These are phyloP conservation scores for Boletus semigastroideus DNA, from an alignment of 1,284 basidiomycete genomes.

Conservation along the genomic window DNA sequence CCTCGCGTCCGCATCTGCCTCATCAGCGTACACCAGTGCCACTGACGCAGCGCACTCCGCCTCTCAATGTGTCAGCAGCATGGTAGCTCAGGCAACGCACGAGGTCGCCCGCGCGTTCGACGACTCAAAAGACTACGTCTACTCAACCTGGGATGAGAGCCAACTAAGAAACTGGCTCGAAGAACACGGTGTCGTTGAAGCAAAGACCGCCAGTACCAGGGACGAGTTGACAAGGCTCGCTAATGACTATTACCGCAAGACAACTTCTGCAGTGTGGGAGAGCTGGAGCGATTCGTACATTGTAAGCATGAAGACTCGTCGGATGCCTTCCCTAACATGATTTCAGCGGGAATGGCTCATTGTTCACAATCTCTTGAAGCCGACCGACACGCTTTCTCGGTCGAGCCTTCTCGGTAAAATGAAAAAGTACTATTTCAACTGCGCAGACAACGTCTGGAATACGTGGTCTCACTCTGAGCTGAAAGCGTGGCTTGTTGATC, in stretches of 20 bases:
- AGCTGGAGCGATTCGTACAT: constrained; percentile 86
- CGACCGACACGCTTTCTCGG: constrained; percentile 37
- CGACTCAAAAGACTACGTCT: constrained; percentile 82
- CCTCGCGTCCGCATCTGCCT: constrained; percentile 54
- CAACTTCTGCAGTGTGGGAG: constrained; percentile 68
- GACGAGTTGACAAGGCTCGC: constrained; percentile 72
- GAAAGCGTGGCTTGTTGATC: constrained; percentile 70
- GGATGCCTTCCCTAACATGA: not conserved
- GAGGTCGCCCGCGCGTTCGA: constrained; percentile 62
- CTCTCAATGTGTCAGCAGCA: constrained; percentile 42
- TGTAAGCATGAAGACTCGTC: constrained; percentile 41
- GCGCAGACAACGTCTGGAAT: constrained; percentile 61
- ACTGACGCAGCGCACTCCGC: constrained; percentile 39
- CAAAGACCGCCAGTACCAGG: constrained; percentile 59
- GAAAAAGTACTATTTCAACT: constrained; percentile 76
- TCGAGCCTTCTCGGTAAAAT: constrained; percentile 71
- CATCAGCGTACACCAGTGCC: constrained; percentile 45
- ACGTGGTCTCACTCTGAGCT: constrained; percentile 71
- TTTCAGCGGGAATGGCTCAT: constrained; percentile 79
- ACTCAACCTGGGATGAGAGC: constrained; percentile 85
- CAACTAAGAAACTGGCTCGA: constrained; percentile 70
- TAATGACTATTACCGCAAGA: constrained; percentile 64
- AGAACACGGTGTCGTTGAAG: constrained; percentile 70
- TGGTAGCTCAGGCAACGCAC: constrained; percentile 52
- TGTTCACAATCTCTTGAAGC: constrained; percentile 51